phyloP scores from a whole-genome alignment of 75 land plant species.

The Picea glauca region DNA sequence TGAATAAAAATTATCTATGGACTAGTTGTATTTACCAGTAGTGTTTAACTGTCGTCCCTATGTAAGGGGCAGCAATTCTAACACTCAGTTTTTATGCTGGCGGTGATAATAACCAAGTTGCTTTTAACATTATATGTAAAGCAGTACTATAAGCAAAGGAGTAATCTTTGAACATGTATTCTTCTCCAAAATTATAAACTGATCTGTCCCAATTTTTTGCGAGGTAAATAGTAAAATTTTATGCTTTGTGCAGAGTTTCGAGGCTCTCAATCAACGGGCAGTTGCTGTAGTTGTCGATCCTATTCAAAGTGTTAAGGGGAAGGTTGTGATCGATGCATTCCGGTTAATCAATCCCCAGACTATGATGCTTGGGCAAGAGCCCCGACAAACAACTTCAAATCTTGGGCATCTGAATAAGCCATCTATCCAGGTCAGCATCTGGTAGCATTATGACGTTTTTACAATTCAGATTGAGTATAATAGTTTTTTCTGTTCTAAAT shows the following conservation, averaged over 20 bases:
- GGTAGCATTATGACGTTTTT: not conserved
- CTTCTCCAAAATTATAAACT: not conserved
- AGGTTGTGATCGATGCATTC: conserved; percentile 99
- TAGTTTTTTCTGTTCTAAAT: not conserved
- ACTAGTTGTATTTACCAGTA: not conserved
- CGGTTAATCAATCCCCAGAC: conserved; percentile 96
- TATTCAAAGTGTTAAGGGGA: conserved; percentile 97
- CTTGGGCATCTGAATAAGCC: conserved; percentile 98
- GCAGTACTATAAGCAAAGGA: not conserved
- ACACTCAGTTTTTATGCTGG: not conserved
- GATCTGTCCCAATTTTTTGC: not conserved
- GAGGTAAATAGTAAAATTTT: not conserved
- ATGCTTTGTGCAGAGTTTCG: conserved; percentile 76
- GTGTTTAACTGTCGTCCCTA: not conserved
- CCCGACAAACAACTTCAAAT: conserved; percentile 95
- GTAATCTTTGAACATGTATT: not conserved
- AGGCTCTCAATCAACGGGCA: conserved; percentile 92
- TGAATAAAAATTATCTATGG: not conserved
- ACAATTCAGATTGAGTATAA: not conserved
- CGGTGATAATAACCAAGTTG: not conserved
- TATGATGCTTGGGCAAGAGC: conserved; percentile 99
- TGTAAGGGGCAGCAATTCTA: not conserved
- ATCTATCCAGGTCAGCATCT: conserved; percentile 71
- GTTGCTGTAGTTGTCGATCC: conserved; percentile 99
- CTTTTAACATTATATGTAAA: not conserved